Evolutionary conservation across 2,329 filamentous ascomycete species (phyloP), one percentile per base, ranked within the genome.

Genomic region (Colletotrichum magnum): DNA sequence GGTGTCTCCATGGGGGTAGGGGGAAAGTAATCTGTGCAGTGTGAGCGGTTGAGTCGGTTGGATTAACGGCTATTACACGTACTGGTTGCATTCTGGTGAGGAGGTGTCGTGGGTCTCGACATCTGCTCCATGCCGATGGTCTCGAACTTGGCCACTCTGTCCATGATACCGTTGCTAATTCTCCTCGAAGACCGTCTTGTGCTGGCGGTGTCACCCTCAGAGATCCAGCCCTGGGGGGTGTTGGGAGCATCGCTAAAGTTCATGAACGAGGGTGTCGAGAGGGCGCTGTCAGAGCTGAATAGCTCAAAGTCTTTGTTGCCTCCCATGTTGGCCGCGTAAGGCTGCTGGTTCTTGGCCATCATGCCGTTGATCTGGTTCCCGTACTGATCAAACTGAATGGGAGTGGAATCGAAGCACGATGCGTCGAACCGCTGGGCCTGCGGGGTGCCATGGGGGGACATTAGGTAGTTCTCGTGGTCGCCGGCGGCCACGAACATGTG

Each of bases 1-100:
- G 91, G 90, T 21, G 90, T 92, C 60, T 89, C 88, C 74, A 87
- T 87, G 61, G 92, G 91, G 32, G 92, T 93, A 53, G 90, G 87
- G 66, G 91, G 91, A 72, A 89, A 88, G 74, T 89, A 91, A 72
- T 83, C 90, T 90, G 68, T 60, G 39, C 26, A 15, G 21, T 21
- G 72, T 82, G 51, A 75, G 75, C 53, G 15, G 43, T n/a, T 41
- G 36, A 21, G 9, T 2, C 9, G 13, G 9, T 18, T 13, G 1
- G 2, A 2, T 36, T 16, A 26, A 21, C 9, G 24, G 21, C n/a
- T 13, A 24, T 24, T 24, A 2, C 18, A 78, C 89, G 82, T 83
- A 92, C 91, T 84, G 74, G 82, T 82, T 75, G 81, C 84, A 79
- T 87, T 87, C 79, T 91, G 88, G 72, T 84, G 86, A 72, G 85